Evolutionary conservation across 2,329 filamentous ascomycete genomes (phyloP), one percentile per base, ranked within the genome.

Genomic region (Fusarium proliferatum): DNA sequence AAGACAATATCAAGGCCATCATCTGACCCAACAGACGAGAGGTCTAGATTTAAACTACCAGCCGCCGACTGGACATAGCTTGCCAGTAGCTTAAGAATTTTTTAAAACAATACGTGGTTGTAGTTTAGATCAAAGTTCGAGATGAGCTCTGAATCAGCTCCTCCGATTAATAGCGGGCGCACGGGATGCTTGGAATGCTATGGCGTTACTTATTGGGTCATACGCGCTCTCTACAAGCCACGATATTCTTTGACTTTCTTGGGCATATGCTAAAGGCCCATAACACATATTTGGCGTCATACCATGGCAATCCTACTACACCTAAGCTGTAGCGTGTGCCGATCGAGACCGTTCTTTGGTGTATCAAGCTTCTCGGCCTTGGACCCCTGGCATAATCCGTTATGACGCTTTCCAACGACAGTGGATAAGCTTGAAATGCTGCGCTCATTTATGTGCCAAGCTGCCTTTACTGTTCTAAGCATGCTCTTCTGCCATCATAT

Each of bases 381-480:
- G 21, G 19, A 4, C 6, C 15, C 12, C n/a, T 28, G 42, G 13
- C n/a, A 21, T 28, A 19, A 36, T 43, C 6, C 8, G 15, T 10
- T 4, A n/a, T 63, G 64, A 64, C 48, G 33, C 38, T 19, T 36
- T n/a, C 23, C 23, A 23, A 23, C 23, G 19, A 6, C 26, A 38
- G 9, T 34, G 9, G 10, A 13, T 15, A n/a, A n/a, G 9, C 17
- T 42, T 19, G 43, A 2, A 28, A 9, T 19, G 21, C 4, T 15
- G n/a, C 9, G 26, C 21, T 19, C 23, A 52, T 38, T 55, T 58
- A 71, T 63, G 34, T 65, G 23, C 34, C 38, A 43, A 49, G 46
- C 17, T 43, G 13, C 2, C 33, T 34, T 43, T 15, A 8, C 3
- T 12, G 4, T 13, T 23, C 16, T 10, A 9, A n/a, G 19, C 16